These are phyloP conservation scores for Tylopilus vinaceipallidus DNA, from an alignment of 768 basidiomycete species.

Conservation along the genomic window DNA sequence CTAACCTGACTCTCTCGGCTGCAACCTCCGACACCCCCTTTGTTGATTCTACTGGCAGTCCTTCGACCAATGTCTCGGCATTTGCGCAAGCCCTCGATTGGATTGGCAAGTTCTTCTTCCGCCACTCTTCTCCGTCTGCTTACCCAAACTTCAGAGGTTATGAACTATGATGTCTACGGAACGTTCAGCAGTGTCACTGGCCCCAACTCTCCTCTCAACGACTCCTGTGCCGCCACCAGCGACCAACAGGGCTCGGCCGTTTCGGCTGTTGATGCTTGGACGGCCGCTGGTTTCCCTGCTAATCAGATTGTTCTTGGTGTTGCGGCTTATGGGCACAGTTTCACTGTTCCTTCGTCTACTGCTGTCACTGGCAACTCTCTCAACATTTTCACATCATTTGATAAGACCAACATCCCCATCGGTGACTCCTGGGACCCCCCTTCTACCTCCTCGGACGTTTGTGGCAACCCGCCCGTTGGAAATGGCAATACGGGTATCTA, in stretches of 20 bases:
- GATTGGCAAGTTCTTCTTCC: conserved; percentile 45
- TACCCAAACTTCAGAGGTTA: conserved; percentile 46
- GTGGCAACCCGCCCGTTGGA: conserved; percentile 52
- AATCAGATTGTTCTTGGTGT: conserved; percentile 79
- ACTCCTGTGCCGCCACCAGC: conserved; percentile 62
- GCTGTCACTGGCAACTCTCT: conserved; percentile 29
- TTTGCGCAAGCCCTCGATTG: conserved; percentile 74
- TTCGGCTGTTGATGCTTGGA: conserved; percentile 75
- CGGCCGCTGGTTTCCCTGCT: conserved; percentile 70
- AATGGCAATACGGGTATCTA: conserved; percentile 49
- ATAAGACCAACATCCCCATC: conserved; percentile 38
- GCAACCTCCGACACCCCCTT: conserved; percentile 71
- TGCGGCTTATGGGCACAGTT: conserved; percentile 82
- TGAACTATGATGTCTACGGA: conserved; percentile 71
- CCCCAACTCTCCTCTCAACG: conserved; percentile 80
- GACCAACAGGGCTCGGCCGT: conserved; percentile 73
- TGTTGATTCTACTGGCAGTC: conserved; percentile 50
- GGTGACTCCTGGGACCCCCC: conserved; percentile 59
- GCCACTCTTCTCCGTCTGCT: not conserved
- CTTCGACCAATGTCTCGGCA: conserved; percentile 58
- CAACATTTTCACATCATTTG: conserved; percentile 52
- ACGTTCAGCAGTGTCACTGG: conserved; percentile 57
- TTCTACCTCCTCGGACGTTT: conserved; percentile 49
- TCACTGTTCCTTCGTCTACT: conserved; percentile 31
- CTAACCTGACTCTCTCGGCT: conserved; percentile 67